phyloP scores from a whole-genome alignment of 306 rosid genomes.

The Trifolium dubium region DNA sequence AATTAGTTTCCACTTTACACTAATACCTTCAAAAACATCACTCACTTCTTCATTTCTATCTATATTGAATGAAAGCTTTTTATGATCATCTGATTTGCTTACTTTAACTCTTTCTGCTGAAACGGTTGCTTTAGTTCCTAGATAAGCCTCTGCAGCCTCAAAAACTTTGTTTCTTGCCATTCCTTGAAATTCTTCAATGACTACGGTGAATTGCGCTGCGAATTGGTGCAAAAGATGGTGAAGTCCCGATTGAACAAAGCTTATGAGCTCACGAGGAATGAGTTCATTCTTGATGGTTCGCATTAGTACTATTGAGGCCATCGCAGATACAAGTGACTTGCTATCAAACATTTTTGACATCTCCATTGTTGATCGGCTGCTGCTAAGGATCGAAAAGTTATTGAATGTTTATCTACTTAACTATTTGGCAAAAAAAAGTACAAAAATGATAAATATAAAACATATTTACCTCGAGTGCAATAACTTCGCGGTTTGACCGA shows the following conservation, averaged over 20 bases:
- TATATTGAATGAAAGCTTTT: conserved; percentile 38
- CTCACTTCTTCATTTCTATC: conserved; percentile 46
- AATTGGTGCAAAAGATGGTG: conserved; percentile 5
- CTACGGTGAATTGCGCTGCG: conserved; percentile 43
- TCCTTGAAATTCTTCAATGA: conserved; percentile 50
- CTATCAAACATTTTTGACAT: background rate
- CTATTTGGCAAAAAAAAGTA: too few species aligned
- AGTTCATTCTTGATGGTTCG: conserved; percentile 31
- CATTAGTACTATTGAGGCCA: conserved; percentile 33
- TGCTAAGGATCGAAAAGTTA: too few species aligned
- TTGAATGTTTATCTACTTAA: too few species aligned
- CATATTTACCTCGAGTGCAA: too few species aligned
- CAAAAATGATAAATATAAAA: too few species aligned
- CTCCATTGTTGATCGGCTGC: background rate
- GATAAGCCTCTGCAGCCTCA: conserved; percentile 55
- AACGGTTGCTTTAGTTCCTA: conserved; percentile 44
- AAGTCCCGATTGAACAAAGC: background rate
- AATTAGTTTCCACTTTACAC: conserved; percentile 46
- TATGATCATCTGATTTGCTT: conserved; percentile 39
- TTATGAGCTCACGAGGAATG: conserved; percentile 24
- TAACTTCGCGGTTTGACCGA: too few species aligned
- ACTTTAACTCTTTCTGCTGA: conserved; percentile 42
- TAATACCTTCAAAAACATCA: conserved; percentile 48
- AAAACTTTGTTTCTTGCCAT: conserved; percentile 48
- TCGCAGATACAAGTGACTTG: conserved; percentile 22